Evolutionary conservation across 2,329 filamentous ascomycete genomes (phyloP).

Genomic region (Ophiostoma sp.): DNA sequence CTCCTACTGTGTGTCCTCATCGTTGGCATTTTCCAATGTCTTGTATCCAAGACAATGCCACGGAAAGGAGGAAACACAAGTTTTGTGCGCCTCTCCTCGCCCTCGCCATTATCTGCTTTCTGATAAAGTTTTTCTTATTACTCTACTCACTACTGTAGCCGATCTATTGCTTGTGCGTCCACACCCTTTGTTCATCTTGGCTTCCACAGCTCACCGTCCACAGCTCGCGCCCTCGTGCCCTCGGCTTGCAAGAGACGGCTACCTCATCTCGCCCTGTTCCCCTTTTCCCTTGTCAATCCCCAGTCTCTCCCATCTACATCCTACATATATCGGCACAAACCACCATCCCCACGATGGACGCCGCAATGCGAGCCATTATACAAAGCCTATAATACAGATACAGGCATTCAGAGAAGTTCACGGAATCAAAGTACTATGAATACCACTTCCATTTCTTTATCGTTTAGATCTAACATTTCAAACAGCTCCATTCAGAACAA

Average conservation of each 20-base stretch:
- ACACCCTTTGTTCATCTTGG: slow-evolving; percentile 1
- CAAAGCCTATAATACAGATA: not conserved
- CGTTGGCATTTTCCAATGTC: not conserved
- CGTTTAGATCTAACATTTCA: too few species aligned
- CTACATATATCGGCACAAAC: not conserved
- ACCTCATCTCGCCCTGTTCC: not conserved
- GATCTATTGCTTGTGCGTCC: slow-evolving; percentile 1
- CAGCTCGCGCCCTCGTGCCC: slow-evolving; percentile 8
- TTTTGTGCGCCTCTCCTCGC: not conserved
- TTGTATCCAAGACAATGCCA: slow-evolving; percentile 12
- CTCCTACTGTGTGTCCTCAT: not conserved
- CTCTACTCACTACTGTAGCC: not conserved
- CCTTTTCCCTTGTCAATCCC: not conserved
- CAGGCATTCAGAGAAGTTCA: too few species aligned
- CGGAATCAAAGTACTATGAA: not conserved
- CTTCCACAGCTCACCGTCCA: not conserved
- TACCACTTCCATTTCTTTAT: not conserved
- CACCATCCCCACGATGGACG: not conserved
- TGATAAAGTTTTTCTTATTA: not conserved
- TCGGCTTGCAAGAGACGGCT: not conserved
- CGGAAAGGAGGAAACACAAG: slow-evolving; percentile 7
- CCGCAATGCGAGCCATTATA: not conserved
- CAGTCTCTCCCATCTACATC: not conserved
- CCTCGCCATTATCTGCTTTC: not conserved
- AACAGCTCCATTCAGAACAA: too few species aligned